Percentiles rank a stretch among this genome's conserved stretches.
phyloP scores from a whole-genome alignment of 495 filamentous ascomycete genomes.

The Penicillium bovifimosum region DNA sequence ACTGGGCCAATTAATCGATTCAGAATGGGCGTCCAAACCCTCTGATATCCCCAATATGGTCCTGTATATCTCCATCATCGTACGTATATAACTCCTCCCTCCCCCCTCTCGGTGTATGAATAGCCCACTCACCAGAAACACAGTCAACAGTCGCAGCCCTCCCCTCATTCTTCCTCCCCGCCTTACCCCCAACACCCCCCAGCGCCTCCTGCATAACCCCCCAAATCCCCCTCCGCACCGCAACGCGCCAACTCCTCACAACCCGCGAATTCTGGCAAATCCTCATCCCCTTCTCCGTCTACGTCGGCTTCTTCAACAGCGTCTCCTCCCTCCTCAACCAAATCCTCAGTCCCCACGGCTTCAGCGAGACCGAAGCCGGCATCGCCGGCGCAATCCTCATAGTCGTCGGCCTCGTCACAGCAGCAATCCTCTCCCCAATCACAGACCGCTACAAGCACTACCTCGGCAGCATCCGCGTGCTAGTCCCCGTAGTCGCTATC shows the following conservation, averaged over 20 bases:
- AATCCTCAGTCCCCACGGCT: constrained; percentile 78
- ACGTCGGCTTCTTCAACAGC: constrained; percentile 91
- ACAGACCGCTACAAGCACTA: constrained; percentile 81
- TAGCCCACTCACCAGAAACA: neutral
- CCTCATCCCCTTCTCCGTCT: constrained; percentile 69
- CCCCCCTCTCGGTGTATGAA: neutral
- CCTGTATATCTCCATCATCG: constrained; percentile 80
- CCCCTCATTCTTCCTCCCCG: constrained; percentile 82
- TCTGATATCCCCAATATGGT: constrained; percentile 74
- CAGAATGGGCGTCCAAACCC: constrained; percentile 60
- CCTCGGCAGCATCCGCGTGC: constrained; percentile 64
- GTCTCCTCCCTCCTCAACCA: constrained; percentile 85
- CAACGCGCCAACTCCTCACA: constrained; percentile 39
- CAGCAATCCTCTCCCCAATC: constrained; percentile 73
- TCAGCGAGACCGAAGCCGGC: constrained; percentile 74
- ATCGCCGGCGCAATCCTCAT: constrained; percentile 90
- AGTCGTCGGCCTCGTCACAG: constrained; percentile 70
- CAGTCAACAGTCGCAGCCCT: constrained; percentile 66
- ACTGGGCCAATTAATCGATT: constrained; percentile 78
- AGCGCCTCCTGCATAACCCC: constrained; percentile 47
- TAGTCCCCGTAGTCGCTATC: constrained; percentile 68
- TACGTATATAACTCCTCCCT: constrained; percentile 33
- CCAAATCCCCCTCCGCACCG: constrained; percentile 46
- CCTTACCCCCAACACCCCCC: constrained; percentile 68
- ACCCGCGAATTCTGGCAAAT: constrained; percentile 73